A percentile compares a stretch with the other conserved stretches of the same genome.
phyloP scores from a whole-genome alignment of 2,329 filamentous ascomycete species.

The Aspergillus sp. region DNA sequence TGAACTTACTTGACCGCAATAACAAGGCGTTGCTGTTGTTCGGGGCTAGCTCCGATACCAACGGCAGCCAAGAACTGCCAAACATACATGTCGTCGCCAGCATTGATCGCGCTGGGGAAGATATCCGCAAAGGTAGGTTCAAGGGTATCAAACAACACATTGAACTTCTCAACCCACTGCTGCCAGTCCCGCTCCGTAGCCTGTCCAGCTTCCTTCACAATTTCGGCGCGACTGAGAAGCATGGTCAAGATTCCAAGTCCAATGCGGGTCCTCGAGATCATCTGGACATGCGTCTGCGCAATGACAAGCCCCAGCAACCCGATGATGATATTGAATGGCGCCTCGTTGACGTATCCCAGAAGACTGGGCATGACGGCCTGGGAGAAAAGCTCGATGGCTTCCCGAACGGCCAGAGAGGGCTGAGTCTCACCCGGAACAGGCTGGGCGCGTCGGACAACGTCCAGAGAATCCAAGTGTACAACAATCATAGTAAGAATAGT shows the following conservation, averaged over 20 bases:
- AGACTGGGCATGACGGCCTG: conserved; percentile 85
- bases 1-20: conserved; percentile 77
- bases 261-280: conserved; percentile 83
- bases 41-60: conserved; percentile 87
- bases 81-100: conserved; percentile 90
- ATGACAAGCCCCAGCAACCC: conserved; percentile 85
- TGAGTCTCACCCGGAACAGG: conserved; percentile 71
- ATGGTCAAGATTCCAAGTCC: conserved; percentile 90
- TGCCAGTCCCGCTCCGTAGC: conserved; percentile 73
- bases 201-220: conserved; percentile 78
- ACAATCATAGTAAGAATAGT: conserved; percentile 96
- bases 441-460: conserved; percentile 82
- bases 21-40: conserved; percentile 93
- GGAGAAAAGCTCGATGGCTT: conserved; percentile 90
- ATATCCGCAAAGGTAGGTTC: conserved; percentile 81
- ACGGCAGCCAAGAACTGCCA: conserved; percentile 98
- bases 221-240: conserved; percentile 88
- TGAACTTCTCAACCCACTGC: conserved; percentile 83
- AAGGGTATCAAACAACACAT: conserved; percentile 80
- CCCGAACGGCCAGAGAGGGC: conserved; percentile 75
- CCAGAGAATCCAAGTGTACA: conserved; percentile 86
- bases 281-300: conserved; percentile 76
- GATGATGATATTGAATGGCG: conserved; percentile 85
- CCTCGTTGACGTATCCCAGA: conserved; percentile 87
- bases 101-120: conserved; percentile 88